Percentiles rank a stretch among this genome's conserved stretches.
Evolutionary conservation across 164 flowering plant genomes (phyloP).

Genomic region (Magnolia kwangsiensis): DNA sequence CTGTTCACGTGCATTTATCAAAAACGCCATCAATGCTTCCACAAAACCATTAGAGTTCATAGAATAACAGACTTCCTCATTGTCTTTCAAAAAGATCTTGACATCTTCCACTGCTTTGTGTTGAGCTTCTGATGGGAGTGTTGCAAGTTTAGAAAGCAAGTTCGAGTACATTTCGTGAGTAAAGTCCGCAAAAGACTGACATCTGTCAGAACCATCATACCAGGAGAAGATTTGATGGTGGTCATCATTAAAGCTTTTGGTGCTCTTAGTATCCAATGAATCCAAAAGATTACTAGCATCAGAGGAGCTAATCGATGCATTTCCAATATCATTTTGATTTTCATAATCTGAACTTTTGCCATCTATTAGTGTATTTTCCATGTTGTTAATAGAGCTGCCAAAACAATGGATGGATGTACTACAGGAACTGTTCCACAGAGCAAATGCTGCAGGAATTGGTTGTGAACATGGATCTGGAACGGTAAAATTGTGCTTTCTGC

Average conservation of each 20-base stretch:
- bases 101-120: conserved; percentile 44
- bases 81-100: conserved; percentile 23
- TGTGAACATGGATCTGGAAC: conserved; percentile 25
- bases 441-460: conserved; percentile 14
- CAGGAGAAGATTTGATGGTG: conserved; percentile 1
- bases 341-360: not conserved
- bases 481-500: conserved; percentile 24
- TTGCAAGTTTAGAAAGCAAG: conserved; percentile 29
- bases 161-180: conserved; percentile 11
- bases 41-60: conserved; percentile 36
- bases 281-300: conserved; percentile 37
- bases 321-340: conserved; percentile 45
- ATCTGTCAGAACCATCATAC: conserved; percentile 14
- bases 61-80: conserved; percentile 26
- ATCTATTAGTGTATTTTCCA: conserved; percentile 12
- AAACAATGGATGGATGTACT: conserved; percentile 28
- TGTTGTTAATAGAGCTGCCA: conserved; percentile 49
- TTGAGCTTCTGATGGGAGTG: conserved; percentile 53
- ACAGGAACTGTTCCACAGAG: conserved; percentile 11
- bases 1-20: conserved; percentile 41
- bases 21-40: conserved; percentile 41
- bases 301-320: conserved; percentile 43
- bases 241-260: conserved; percentile 14
- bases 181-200: conserved; percentile 12
- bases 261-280: conserved; percentile 19